Conservation (phyloP, 2,329 filamentous ascomycete genomes). For the Ophiostoma ulmi region DNA sequence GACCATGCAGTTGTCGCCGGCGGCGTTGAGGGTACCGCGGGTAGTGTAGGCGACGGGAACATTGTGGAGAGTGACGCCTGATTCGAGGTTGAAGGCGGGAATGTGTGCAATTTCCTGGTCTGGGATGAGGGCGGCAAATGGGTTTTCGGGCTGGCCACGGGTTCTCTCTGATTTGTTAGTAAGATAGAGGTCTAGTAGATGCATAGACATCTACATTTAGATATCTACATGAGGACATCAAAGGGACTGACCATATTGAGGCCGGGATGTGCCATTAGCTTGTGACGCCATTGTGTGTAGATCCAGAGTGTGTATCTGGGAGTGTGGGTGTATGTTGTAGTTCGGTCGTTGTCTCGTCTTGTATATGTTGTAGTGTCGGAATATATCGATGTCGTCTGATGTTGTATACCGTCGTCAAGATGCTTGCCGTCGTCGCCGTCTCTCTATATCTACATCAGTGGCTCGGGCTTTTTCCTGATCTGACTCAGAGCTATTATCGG, state of each 20-base stretch:
- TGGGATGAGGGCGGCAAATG: slow-evolving; percentile 77
- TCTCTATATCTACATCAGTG: background rate
- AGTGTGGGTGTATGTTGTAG: background rate
- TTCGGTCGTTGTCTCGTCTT: background rate
- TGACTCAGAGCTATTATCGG: slow-evolving; percentile 7
- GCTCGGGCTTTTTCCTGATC: background rate
- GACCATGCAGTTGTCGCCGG: slow-evolving; percentile 63
- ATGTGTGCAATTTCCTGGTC: slow-evolving; percentile 84
- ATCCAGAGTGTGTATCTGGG: background rate
- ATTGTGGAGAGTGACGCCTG: slow-evolving; percentile 77
- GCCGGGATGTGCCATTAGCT: slow-evolving; percentile 22
- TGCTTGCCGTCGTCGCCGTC: background rate
- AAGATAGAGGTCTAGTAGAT: too few species aligned
- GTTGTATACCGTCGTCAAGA: background rate
- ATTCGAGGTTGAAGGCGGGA: slow-evolving; percentile 88
- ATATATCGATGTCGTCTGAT: background rate
- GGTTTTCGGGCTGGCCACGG: slow-evolving; percentile 67
- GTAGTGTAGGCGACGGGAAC: slow-evolving; percentile 65
- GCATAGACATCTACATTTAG: slow-evolving; percentile 15
- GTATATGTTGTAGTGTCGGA: background rate
- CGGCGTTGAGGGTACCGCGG: slow-evolving; percentile 54
- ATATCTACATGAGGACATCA: background rate
- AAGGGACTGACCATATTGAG: slow-evolving; percentile 27
- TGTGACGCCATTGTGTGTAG: background rate
- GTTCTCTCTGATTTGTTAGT: slow-evolving; percentile 10